Conservation (phyloP, 306 rosid species). For the Trifolium subterraneum region DNA sequence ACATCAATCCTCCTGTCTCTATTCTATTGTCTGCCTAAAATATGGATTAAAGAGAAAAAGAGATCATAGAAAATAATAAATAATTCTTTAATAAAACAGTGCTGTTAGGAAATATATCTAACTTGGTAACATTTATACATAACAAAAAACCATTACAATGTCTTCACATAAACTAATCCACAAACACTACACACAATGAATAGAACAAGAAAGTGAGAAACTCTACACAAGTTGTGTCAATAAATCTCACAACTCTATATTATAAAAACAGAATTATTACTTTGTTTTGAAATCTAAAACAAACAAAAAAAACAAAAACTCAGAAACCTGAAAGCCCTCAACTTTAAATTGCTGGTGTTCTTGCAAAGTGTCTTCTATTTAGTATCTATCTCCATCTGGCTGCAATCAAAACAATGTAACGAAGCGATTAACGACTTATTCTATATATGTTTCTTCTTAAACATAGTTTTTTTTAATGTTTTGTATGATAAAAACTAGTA, state of each 20-base stretch:
- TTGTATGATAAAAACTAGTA: slow-evolving; percentile 1
- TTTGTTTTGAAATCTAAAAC: slow-evolving; percentile 18
- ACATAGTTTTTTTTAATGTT: neutral
- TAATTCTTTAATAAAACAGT: neutral
- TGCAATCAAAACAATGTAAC: slow-evolving; percentile 48
- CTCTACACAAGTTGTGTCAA: slow-evolving; percentile 38
- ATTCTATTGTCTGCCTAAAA: slow-evolving; percentile 7
- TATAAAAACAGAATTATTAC: slow-evolving; percentile 29
- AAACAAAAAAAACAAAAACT: slow-evolving; percentile 1
- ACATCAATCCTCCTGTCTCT: neutral
- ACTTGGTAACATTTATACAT: slow-evolving; percentile 33
- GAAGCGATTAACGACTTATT: neutral
- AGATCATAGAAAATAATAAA: neutral
- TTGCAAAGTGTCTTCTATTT: slow-evolving; percentile 2
- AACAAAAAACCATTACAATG: slow-evolving; percentile 22
- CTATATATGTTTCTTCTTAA: no score
- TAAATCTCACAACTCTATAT: slow-evolving; percentile 34
- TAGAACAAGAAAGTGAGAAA: slow-evolving; percentile 27
- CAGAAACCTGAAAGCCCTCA: slow-evolving; percentile 33
- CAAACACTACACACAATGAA: slow-evolving; percentile 17
- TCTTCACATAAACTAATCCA: slow-evolving; percentile 40
- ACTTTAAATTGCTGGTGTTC: slow-evolving; percentile 27
- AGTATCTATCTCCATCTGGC: slow-evolving; percentile 66
- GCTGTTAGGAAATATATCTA: slow-evolving; percentile 11
- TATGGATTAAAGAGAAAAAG: neutral